Evolutionary conservation across 2,329 filamentous ascomycete genomes (phyloP).

Genomic region (Diaporthe aspalathi): DNA sequence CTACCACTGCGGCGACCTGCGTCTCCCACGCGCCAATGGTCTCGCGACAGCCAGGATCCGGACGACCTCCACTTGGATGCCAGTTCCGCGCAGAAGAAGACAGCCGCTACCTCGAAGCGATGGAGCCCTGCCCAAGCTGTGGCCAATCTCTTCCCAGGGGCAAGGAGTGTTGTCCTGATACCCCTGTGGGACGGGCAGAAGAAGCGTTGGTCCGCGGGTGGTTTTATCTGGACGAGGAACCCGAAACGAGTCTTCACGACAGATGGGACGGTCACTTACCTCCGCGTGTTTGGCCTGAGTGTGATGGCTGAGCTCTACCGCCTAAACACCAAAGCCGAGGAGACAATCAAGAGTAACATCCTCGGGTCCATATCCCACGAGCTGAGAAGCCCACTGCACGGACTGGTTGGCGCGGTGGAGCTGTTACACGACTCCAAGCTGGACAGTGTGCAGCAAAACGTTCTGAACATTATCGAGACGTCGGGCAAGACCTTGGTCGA

Average conservation of each 20-base stretch:
- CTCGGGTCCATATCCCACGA: slow-evolving; percentile 72
- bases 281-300: slow-evolving; percentile 63
- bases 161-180: slow-evolving; percentile 59
- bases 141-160: slow-evolving; percentile 53
- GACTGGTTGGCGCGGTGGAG: slow-evolving; percentile 66
- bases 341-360: slow-evolving; percentile 67
- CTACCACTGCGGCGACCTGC: slow-evolving; percentile 5
- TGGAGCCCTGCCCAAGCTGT: slow-evolving; percentile 46
- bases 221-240: slow-evolving; percentile 60
- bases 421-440: slow-evolving; percentile 64
- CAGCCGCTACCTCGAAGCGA: background rate
- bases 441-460: slow-evolving; percentile 57
- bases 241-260: slow-evolving; percentile 57
- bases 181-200: slow-evolving; percentile 56
- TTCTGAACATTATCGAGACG: slow-evolving; percentile 61
- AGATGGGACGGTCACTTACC: slow-evolving; percentile 62
- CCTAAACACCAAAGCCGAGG: slow-evolving; percentile 51
- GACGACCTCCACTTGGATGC: slow-evolving; percentile 17
- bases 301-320: slow-evolving; percentile 68
- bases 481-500: slow-evolving; percentile 64
- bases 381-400: slow-evolving; percentile 70
- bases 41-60: slow-evolving; percentile 15
- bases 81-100: slow-evolving; percentile 6
- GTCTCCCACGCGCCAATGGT: slow-evolving; percentile 19
- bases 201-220: slow-evolving; percentile 61